Evolutionary conservation across 805 yeast species (phyloP), one percentile per base, ranked within the genome.

Genomic region (Metschnikowia hibisci): DNA sequence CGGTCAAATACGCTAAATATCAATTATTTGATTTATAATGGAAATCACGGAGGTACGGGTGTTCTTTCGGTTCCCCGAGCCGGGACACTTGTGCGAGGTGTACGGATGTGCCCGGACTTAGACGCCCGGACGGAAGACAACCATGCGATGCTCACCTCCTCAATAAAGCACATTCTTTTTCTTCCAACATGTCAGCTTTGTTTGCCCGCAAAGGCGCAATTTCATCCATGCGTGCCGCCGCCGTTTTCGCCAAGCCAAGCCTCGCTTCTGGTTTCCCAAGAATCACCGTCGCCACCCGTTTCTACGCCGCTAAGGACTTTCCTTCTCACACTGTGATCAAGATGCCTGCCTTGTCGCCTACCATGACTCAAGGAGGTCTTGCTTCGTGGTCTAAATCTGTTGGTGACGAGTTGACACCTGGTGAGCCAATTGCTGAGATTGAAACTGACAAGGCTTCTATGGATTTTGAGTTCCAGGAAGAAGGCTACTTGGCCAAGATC

Each of bases 301-400:
- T 65, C 46, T 70, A 70, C 58, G 60, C 74, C 20, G 65, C 74
- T 25, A 65, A 64, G 31, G 68, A 70, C 53, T 87, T 79, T 69
- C 96, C 96, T 28, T 67, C 81, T 15, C 97, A 93, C 69, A 80
- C 85, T 47, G 82, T 93, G 60, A 88, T 93, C 57, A 84, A 83
- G 64, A 93, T 93, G 99, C 99, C 99, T 38, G 99, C 99, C 8
- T 74, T 93, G 58, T 91, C 98, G n/a, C 99, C 99, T 53, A 93
- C 99, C 42, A 93, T 93, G 99, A 86, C 96, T 48, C 91, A 87
- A 62, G 99, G 99, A 63, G 84, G 81, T 66, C 73, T 93, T 52
- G 91, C 91, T 31, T 74, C 80, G 46, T 93, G 99, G 99, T 77
- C 81, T 63, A 93, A 90, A 74, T 67, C 78, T 34, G 87, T 82